Evolutionary conservation across 116 monocot genomes (phyloP), one percentile per base, ranked within the genome.

Genomic region (Phalaenopsis hybrid): DNA sequence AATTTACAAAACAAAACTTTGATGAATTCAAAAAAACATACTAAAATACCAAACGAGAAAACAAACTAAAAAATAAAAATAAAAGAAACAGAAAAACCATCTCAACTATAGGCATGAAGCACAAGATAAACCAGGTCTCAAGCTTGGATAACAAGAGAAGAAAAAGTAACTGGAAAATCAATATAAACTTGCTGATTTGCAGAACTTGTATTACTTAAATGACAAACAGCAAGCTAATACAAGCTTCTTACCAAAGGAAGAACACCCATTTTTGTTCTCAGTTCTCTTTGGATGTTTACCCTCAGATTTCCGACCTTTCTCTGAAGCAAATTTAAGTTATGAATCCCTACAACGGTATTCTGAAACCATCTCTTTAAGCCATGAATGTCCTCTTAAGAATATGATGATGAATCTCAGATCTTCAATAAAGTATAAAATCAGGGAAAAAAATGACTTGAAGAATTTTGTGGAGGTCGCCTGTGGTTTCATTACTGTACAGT

Each of bases 401-500:
- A 75, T 8, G 4, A 10, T 74, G 44, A 41, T 18, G 44, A 44
- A 33, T 17, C 76, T 10, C 23, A 50, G 0, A 6, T 8, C 46
- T 76, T 76, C 4, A 45, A 74, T 18, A 76, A 37, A 21, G 49
- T 13, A 5, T 13, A 77, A 3, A 51, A 25, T 25, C 8, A 51
- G 12, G 44, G 49, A 31, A 28, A 20, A 34, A 25, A 77, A 31
- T 21, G 50, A 76, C 37, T 4, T 13, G 31, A 55, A 44, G 77
- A 28, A 51, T 52, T 52, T 51, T 75, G 20, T 23, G 77, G 28
- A 13, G 18, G 23, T 25, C 28, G 25, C 77, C 77, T 50, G 23
- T 44, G 28, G 77, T 13, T 74, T 65, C 10, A 46, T 68, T 73
- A 87, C 79, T 87, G 87, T 82, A 84, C 87, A 87, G 48, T 48